Evolutionary conservation across 148 eudicot species (phyloP), one percentile per base, ranked within the genome.

Genomic region (Tetragonia tetragonoides): DNA sequence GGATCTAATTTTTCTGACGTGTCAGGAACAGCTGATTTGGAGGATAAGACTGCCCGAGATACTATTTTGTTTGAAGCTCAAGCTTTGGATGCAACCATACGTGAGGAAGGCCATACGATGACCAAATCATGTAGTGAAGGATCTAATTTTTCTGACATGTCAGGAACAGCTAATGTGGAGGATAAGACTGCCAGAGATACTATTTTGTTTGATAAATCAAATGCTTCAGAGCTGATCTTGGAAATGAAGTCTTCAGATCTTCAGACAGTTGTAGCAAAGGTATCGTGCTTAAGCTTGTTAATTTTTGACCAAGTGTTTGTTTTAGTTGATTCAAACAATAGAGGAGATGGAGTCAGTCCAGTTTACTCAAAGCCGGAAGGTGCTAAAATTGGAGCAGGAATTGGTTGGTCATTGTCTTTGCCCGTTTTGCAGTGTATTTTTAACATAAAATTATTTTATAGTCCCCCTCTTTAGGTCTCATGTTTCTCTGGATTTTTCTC

Each of bases 291-390:
- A 53, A 75, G 15, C 40, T 23, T 18, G 73, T 38, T 56, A 20
- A 61, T 68, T 66, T 28, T 66, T 76, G 20, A 28, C 59, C 41
- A 44, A 37, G 77, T 76, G 51, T 40, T 71, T 69, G 47, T 72
- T 83, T 77, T 61, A 91, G 97, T 75, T 93, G 76, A 70, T 83
- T 51, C 84, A 78, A 82, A 83, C 83, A 68, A 51, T 90, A 74
- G 86, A 73, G 56, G 85, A 75, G 54, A 49, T 91, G 85, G 90
- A 88, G 81, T 78, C 71, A 62, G 75, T 75, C 63, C 88, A 87
- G 15, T 53, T 76, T 76, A 70, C 70, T 70, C 94, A 89, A 80
- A 74, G 65, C 51, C 72, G 38, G 77, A 84, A 81, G 82, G 74
- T 88, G 71, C 77, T 71, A 66, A 75, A 69, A 77, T 66, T 90